Evolutionary conservation across 2,329 filamentous ascomycete genomes (phyloP).

Genomic region (Ascomycota sp.): DNA sequence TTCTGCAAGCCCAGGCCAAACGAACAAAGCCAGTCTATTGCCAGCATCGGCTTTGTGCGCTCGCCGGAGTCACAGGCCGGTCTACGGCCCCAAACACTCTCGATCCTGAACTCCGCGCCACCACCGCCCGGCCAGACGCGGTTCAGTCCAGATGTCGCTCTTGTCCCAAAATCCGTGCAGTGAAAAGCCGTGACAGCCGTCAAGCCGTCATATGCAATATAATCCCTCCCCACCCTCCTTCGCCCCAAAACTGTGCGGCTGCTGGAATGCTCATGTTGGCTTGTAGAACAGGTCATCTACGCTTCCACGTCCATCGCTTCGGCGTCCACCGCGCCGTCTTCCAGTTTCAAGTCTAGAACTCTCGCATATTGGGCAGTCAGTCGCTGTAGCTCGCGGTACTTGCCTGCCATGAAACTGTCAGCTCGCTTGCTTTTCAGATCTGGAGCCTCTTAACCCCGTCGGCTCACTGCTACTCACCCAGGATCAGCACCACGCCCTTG

Average conservation of each 20-base stretch:
- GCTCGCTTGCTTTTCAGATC: conserved; percentile 2
- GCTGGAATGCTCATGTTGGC: not conserved
- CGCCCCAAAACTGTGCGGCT: not conserved
- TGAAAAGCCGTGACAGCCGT: not conserved
- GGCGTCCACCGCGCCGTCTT: conserved; percentile 22
- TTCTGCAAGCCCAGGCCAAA: not conserved
- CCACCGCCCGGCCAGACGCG: not conserved
- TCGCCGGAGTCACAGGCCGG: not conserved
- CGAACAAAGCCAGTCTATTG: not conserved
- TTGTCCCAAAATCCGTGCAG: no score
- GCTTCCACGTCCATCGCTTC: conserved; percentile 22
- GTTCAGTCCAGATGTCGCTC: not conserved
- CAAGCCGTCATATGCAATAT: not conserved
- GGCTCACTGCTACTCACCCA: conserved; percentile 41
- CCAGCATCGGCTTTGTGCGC: not conserved
- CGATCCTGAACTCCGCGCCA: not conserved
- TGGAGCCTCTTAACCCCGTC: not conserved
- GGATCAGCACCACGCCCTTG: conserved; percentile 76
- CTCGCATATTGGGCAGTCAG: conserved; percentile 90
- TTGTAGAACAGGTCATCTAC: conserved; percentile 3
- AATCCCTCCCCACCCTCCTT: not conserved
- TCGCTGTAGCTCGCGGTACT: conserved; percentile 85
- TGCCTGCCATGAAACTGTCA: conserved; percentile 35
- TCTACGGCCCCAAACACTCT: not conserved
- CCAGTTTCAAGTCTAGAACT: conserved; percentile 43